Base-by-base conservation (phyloP, 2,329 filamentous ascomycete genomes). In the Colletotrichum spinosum region DNA sequence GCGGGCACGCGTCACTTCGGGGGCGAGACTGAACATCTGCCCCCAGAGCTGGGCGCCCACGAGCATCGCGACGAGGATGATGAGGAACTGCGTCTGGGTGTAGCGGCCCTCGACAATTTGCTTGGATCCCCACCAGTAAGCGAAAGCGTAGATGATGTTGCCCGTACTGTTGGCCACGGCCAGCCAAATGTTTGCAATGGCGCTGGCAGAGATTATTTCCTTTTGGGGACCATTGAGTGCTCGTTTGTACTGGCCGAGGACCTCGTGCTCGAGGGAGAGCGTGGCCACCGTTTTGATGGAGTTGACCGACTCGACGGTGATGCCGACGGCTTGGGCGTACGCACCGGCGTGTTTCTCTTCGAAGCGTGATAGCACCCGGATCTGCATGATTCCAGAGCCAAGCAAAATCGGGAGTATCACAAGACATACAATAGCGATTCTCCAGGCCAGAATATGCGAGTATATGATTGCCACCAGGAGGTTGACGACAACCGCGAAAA, bases 81-180 rank as follows among this genome's bases (percentile, higher is more conserved):
- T 90, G 74, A 94, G 89, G 78, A 93, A 94, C n/a, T 91, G 85
- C 38, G 88, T 86, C 48, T 85, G 86, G 3, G 79, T 82, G 69
- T 90, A 90, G 60, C 86, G 79, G 5, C 91, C 90, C 46, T 84
- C 81, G 55, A 89, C 84, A 65, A 94, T 92, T 68, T 88, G 87
- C 70, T 87, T 90, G 0, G 90, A 85, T 4, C 91, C 91, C 90
- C 91, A 94, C 90, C 91, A 94, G 76, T 93, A 94, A 0, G 90
- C 89, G 58, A 94, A 85, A 0, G 90, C 89, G 71, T 93, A 92
- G 34, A 93, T 86, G 55, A 92, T 82, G 71, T 90, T 91, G 17
- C 88, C 86, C 9, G 85, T 79, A 68, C 83, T 85, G 72, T 88
- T 86, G 13, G 87, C 83, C 41, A 89, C 79, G 2, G 88, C 86